Evolutionary conservation across 768 basidiomycete species (phyloP), one percentile per base, ranked within the genome.

Genomic region (Clitopilus hobsonii): DNA sequence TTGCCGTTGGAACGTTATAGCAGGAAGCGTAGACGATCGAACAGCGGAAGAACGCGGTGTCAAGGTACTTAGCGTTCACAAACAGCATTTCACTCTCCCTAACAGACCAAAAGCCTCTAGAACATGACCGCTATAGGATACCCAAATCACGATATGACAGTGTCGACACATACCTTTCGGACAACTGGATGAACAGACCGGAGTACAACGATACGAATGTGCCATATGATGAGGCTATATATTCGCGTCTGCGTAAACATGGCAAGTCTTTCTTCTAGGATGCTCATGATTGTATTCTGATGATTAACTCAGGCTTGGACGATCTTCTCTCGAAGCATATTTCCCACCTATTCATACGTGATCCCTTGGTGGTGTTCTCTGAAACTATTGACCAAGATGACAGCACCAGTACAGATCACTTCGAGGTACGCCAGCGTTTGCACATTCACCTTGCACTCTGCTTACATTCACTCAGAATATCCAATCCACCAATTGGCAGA

Each of bases 401-500:
- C 67, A 70, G 74, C 45, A 74, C 75, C 6, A 96, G 93, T 56
- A 91, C 82, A 57, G 97, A 98, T 67, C 97, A 99, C 67, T 98
- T 98, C 59, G 97, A 99, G 80, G 93, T 92, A 60, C 23, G 71
- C 61, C 3, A 18, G 18, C 26, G 36, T 3, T 27, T 52, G 6
- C 55, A 1, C 13, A 20, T n/a, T 38, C 18, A n/a, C 27, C 13
- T 55, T 23, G 24, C 26, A n/a, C 57, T 36, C 24, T 50, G 3
- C 32, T 38, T 18, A 59, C 52, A 57, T 25, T 24, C 24, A 49
- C 38, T 36, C 50, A 5, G 90, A 98, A 98, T 65, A 88, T 99
- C 23, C 97, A 99, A 82, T 98, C 97, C 1, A 99, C 97, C 3
- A 99, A 99, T 65, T 99, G 97, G 97, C 97, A 99, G 73, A 98